Percentiles rank a stretch among this genome's conserved stretches.
Evolutionary conservation across 2,329 filamentous ascomycete genomes (phyloP).

Genomic region (Microsporum ferrugineum): DNA sequence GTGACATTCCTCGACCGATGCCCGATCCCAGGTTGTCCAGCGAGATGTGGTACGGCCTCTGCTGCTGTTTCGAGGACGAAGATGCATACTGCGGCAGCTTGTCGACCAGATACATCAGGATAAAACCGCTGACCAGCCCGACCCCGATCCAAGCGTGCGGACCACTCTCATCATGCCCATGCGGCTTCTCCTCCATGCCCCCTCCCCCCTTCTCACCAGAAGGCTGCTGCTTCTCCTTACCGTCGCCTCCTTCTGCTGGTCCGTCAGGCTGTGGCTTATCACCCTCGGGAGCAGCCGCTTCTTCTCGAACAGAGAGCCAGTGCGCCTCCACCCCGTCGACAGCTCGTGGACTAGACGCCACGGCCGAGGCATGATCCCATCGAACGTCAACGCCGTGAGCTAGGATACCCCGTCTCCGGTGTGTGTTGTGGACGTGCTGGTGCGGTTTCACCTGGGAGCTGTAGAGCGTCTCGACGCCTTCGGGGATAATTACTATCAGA

Average conservation of each 20-base stretch:
- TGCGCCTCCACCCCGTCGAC: not conserved
- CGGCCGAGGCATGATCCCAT: constrained; percentile 7
- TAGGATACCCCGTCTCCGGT: constrained; percentile 18
- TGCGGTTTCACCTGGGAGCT: constrained; percentile 35
- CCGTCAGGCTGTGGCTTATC: not conserved
- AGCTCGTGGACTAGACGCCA: not conserved
- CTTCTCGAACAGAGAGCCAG: not conserved
- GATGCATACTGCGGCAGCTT: constrained; percentile 64
- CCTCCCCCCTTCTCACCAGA: constrained; percentile 22
- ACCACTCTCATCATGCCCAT: constrained; percentile 37
- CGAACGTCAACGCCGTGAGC: constrained; percentile 18
- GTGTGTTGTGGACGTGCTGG: constrained; percentile 17
- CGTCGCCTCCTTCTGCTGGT: not conserved
- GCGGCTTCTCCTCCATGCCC: constrained; percentile 22
- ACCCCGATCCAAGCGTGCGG: constrained; percentile 74
- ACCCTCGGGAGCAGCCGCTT: not conserved
- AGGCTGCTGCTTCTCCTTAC: not conserved
- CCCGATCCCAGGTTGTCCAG: constrained; percentile 63
- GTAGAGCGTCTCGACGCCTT: constrained; percentile 85
- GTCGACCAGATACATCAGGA: constrained; percentile 95
- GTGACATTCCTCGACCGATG: constrained; percentile 35
- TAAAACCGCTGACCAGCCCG: constrained; percentile 75
- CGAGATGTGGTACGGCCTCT: constrained; percentile 72
- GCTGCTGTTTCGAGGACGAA: constrained; percentile 51
- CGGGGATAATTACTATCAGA: constrained; percentile 92